Conservation (phyloP, 176 grass and related monocot species). For the Zoysia pacifica region DNA sequence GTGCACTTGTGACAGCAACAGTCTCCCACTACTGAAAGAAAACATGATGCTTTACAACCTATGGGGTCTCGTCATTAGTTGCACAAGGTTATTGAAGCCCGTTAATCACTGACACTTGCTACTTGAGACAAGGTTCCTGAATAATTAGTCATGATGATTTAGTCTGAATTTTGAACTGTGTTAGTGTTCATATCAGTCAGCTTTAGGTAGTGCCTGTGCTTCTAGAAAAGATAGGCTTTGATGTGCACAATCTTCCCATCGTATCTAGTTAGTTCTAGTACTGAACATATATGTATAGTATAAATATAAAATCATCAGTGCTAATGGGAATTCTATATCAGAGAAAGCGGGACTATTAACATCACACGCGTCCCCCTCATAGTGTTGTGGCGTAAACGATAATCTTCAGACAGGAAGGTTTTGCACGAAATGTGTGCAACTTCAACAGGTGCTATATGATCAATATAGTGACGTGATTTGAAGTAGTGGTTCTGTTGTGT, state of each 20-base stretch:
- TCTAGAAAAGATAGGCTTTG: conserved; percentile 3
- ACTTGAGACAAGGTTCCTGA: conserved; percentile 27
- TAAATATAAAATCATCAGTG: neutral
- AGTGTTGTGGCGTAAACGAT: neutral
- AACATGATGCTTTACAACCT: neutral
- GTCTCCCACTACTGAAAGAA: conserved; percentile 45
- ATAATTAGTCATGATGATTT: conserved; percentile 2
- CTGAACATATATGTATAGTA: neutral
- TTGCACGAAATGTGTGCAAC: conserved; percentile 16
- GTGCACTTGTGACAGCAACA: conserved; percentile 53
- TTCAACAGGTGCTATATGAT: neutral
- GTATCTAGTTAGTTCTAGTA: neutral
- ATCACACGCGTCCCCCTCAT: too few species aligned
- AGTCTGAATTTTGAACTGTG: conserved; percentile 33
- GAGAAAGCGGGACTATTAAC: neutral
- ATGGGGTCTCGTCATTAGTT: neutral
- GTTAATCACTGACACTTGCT: neutral
- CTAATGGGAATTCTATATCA: neutral
- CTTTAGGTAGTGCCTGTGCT: conserved; percentile 8
- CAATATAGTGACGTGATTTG: conserved; percentile 1
- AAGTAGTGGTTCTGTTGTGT: neutral
- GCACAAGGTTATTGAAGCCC: neutral
- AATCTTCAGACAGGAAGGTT: conserved; percentile 30
- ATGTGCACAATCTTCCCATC: neutral
- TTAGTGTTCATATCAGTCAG: conserved; percentile 37